A percentile compares a stretch with the other conserved stretches of the same genome.
phyloP scores from a whole-genome alignment of 2,329 filamentous ascomycete species.

The Trichothecium roseum region DNA sequence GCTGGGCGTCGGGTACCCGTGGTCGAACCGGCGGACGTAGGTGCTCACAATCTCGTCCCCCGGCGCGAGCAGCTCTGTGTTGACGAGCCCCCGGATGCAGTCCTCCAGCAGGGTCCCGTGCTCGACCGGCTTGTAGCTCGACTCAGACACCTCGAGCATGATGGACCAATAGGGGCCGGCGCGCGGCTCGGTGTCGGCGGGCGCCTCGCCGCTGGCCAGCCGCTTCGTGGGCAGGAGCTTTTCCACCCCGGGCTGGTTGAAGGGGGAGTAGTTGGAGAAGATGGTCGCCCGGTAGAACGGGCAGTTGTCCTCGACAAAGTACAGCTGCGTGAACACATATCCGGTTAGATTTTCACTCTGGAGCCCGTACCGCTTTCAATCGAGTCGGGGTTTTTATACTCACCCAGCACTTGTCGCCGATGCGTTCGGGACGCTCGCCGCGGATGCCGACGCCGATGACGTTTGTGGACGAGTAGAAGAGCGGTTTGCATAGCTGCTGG shows the following conservation, averaged over 20 bases:
- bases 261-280: conserved; percentile 94
- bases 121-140: conserved; percentile 80
- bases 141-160: conserved; percentile 92
- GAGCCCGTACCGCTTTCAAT: no score
- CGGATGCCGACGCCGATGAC: conserved; percentile 94
- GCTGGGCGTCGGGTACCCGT: conserved; percentile 83
- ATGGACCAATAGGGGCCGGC: conserved; percentile 92
- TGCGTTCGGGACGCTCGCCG: conserved; percentile 81
- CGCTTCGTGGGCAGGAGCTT: conserved; percentile 71
- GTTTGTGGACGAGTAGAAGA: conserved; percentile 95
- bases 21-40: conserved; percentile 88
- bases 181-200: conserved; percentile 54
- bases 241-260: conserved; percentile 74
- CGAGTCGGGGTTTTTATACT: no score
- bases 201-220: conserved; percentile 67
- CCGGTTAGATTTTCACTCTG: no score
- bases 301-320: conserved; percentile 92
- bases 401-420: conserved; percentile 99
- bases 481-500: conserved; percentile 16
- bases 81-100: conserved; percentile 80
- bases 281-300: conserved; percentile 95
- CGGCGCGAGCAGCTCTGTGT: conserved; percentile 80
- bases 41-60: conserved; percentile 85
- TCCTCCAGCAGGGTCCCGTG: conserved; percentile 67
- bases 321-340: conserved; percentile 48